These are phyloP conservation scores for Tolypocladium tropicale DNA, from an alignment of 2,329 filamentous ascomycete species.

Conservation along the genomic window DNA sequence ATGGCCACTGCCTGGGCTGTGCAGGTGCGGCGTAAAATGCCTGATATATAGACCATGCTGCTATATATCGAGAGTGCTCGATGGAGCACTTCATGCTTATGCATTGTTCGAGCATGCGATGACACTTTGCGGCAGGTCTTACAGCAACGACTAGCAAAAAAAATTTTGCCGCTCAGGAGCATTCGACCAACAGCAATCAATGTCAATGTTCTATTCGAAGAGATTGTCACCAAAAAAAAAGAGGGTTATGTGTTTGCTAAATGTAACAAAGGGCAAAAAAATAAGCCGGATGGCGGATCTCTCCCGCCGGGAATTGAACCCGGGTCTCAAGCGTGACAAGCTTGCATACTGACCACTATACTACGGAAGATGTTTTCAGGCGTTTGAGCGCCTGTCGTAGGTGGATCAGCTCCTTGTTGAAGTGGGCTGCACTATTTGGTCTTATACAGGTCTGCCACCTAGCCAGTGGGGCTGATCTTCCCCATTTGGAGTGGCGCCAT, in stretches of 20 bases:
- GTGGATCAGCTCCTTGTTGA: constrained; percentile 5
- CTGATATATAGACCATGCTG: background rate
- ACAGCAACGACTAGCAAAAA: background rate
- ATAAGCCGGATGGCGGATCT: background rate
- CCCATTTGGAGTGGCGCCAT: background rate
- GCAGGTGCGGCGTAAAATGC: background rate
- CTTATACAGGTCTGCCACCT: background rate
- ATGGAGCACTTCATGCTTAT: background rate
- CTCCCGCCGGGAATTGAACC: constrained; percentile 7
- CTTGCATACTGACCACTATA: constrained; percentile 9
- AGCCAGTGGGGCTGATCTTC: background rate
- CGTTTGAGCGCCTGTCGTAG: constrained; percentile 9
- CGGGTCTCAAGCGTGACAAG: constrained; percentile 6
- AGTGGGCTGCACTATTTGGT: background rate
- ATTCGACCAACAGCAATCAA: too few relatives aligned
- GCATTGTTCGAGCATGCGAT: background rate
- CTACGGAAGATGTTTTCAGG: constrained; percentile 7
- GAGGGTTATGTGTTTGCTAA: too few relatives aligned
- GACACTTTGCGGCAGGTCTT: too few relatives aligned
- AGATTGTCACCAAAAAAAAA: too few relatives aligned
- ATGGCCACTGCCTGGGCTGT: background rate
- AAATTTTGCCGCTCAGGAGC: background rate
- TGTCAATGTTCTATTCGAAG: too few relatives aligned
- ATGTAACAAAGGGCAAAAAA: background rate
- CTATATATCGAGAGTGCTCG: background rate